Evolutionary conservation across 2,329 filamentous ascomycete species (phyloP), one percentile per base, ranked within the genome.

Genomic region (Fusarium humuli): DNA sequence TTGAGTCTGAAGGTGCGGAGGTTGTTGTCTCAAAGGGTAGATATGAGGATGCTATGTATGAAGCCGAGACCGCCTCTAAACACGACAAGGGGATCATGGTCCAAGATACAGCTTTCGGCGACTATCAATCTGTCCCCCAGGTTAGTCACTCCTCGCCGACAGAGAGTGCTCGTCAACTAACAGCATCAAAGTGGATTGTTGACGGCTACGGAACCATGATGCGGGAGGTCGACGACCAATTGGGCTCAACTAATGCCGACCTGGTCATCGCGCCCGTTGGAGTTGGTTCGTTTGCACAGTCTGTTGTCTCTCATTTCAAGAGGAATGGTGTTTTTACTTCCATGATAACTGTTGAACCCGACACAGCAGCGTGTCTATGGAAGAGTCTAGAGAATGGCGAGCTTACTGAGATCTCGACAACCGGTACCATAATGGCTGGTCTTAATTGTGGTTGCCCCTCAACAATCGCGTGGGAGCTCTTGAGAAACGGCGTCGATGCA

Each of bases 191-290:
- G 78, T 94, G 91, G 89, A 91, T 94, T 23, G 90, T 94, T 0
- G 89, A 95, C 65, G 93, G 93, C 0, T 96, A 95, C 73, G 84
- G 83, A 7, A 94, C 92, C 0, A 90, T 94, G 86, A 81, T 94
- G 66, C 77, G 79, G 5, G 93, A 96, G 75, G 82, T 88, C 0
- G 91, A 94, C 52, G 76, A 82, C 22, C 91, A 94, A 74, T 75
- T 83, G 0, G 78, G 79, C 0, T 69, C 81, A 1, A 76, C 80
- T 0, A 77, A 75, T 3, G 66, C 79, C 6, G 81, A 84, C 8
- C 79, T 88, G 12, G 84, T 90, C 30, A 77, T 95, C 16, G 85
- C 86, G 0, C 90, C 92, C 0, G 90, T 92, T 3, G 92, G 93
- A 0, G 92, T 92, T 0, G 92, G 93, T 0, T 92, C 89, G 7